A percentile compares a stretch with the other conserved stretches of the same genome.
Conservation (phyloP, 768 basidiomycete species). For the Mycena floridula region DNA sequence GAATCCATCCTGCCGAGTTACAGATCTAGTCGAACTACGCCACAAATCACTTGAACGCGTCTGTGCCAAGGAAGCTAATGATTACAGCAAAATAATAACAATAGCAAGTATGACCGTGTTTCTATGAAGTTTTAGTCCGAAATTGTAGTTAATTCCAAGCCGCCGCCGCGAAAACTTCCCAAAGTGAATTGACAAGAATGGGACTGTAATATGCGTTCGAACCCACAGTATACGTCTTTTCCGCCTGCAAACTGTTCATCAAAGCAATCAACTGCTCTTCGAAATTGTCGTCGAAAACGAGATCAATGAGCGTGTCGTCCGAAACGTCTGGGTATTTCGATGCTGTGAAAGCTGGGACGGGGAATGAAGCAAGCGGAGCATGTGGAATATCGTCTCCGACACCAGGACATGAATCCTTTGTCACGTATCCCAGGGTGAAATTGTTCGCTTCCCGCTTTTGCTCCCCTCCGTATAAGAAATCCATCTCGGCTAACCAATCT, state of each 20-base stretch:
- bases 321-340: conserved; percentile 47
- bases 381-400: conserved; percentile 72
- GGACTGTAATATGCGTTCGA: conserved; percentile 54
- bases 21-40: too few species aligned
- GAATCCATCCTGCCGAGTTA: too few species aligned
- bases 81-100: too few species aligned
- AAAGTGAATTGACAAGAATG: conserved; percentile 40
- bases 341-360: conserved; percentile 50
- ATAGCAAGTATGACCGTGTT: too few species aligned
- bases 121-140: too few species aligned
- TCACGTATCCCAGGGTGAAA: conserved; percentile 72
- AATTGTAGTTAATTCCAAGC: conserved; percentile 42
- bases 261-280: conserved; percentile 40
- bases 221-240: conserved; percentile 38
- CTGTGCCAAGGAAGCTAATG: too few species aligned
- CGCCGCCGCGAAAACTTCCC: conserved; percentile 51
- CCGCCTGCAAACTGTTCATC: conserved; percentile 50
- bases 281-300: conserved; percentile 75
- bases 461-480: conserved; percentile 24
- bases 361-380: conserved; percentile 49
- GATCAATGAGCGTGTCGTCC: conserved; percentile 50
- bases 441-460: conserved; percentile 37
- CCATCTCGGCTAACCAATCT: conserved; percentile 57
- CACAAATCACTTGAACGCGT: too few species aligned
- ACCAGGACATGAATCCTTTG: conserved; percentile 66